Conservation (phyloP, 164 flowering plant genomes). For the Euptelea pleiosperma region DNA sequence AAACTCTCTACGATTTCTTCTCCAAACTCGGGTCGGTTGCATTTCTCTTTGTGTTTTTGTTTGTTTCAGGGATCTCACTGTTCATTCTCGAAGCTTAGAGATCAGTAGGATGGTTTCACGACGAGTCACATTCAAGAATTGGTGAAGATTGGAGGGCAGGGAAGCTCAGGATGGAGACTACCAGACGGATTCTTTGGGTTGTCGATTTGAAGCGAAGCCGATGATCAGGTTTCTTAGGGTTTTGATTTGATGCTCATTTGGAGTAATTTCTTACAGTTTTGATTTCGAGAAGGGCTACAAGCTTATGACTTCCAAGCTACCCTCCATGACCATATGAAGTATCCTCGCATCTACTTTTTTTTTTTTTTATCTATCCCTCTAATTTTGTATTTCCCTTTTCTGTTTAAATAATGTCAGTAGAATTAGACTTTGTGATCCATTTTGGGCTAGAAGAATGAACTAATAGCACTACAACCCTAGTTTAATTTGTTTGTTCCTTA, state of each 20-base stretch:
- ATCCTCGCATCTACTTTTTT: constrained; percentile 25
- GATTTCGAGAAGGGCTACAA: constrained; percentile 91
- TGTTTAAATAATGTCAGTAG: background rate
- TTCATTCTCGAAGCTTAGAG: constrained; percentile 64
- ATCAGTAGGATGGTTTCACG: constrained; percentile 67
- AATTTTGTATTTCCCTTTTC: too few species aligned
- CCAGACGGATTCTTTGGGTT: constrained; percentile 18
- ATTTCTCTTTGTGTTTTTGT: background rate
- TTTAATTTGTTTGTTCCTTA: constrained; percentile 5
- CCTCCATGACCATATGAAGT: constrained; percentile 98
- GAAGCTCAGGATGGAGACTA: constrained; percentile 8
- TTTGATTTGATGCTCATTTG: too few species aligned
- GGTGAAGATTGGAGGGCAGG: constrained; percentile 11
- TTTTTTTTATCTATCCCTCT: too few species aligned
- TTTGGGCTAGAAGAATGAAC: background rate
- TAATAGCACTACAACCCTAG: too few species aligned
- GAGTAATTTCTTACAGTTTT: too few species aligned
- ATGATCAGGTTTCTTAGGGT: constrained; percentile 20
- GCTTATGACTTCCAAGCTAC: constrained; percentile 99
- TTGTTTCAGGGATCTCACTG: constrained; percentile 54
- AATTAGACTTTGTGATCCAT: too few species aligned
- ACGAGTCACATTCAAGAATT: constrained; percentile 55
- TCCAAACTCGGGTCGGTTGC: background rate
- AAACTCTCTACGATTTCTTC: too few species aligned
- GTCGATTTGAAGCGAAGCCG: background rate